A percentile compares a stretch with the other conserved stretches of the same genome.
Evolutionary conservation across 2,329 filamentous ascomycete species (phyloP).

Genomic region (Cladobotryum mycophilum): DNA sequence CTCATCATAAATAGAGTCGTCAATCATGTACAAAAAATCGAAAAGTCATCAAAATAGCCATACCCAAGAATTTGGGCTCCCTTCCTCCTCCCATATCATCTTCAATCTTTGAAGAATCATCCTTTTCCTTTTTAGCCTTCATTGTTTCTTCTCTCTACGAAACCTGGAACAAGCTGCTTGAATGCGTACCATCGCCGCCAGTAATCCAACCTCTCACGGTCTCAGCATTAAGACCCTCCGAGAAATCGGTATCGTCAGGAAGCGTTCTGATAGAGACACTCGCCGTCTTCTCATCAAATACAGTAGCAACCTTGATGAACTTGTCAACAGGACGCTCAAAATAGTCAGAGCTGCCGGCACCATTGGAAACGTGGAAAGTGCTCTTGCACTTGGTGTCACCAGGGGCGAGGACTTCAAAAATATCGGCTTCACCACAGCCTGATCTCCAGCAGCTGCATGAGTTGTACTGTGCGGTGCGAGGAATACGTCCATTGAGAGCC

Average conservation of each 20-base stretch:
- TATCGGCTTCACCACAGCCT: constrained; percentile 68
- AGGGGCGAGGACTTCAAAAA: constrained; percentile 62
- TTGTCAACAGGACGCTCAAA: constrained; percentile 57
- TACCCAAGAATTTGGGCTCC: too few species aligned
- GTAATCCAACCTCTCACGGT: constrained; percentile 32
- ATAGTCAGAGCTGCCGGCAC: constrained; percentile 64
- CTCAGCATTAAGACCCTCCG: constrained; percentile 30
- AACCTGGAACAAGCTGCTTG: constrained; percentile 21
- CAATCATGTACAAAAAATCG: too few species aligned
- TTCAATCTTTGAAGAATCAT: not conserved
- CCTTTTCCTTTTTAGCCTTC: not conserved
- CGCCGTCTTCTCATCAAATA: constrained; percentile 48
- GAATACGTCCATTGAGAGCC: constrained; percentile 68
- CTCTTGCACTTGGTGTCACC: constrained; percentile 64
- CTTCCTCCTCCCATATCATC: not conserved
- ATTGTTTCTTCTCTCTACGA: not conserved
- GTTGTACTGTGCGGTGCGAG: constrained; percentile 63
- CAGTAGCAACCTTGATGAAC: constrained; percentile 57
- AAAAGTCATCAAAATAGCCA: too few species aligned
- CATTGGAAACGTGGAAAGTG: constrained; percentile 59
- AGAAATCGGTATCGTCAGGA: constrained; percentile 35
- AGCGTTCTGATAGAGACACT: constrained; percentile 52
- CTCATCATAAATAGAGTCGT: too few species aligned
- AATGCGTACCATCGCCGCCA: constrained; percentile 12
- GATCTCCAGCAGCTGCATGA: constrained; percentile 66